These are phyloP conservation scores for Clitopilus passeckerianus DNA, from an alignment of 768 basidiomycete species.

Conservation along the genomic window DNA sequence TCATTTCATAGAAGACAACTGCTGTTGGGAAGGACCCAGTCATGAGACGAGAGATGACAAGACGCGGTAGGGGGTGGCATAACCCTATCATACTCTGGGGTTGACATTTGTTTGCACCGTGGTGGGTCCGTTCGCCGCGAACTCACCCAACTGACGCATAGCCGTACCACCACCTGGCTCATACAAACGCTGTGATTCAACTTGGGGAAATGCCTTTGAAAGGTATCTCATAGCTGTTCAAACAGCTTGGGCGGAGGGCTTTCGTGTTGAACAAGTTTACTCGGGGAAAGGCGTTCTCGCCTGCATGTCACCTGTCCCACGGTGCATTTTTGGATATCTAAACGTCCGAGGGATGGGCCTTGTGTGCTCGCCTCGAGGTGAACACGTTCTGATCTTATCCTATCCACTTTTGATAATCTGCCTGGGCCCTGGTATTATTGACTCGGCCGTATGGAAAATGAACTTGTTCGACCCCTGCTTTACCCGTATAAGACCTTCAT, in stretches of 20 bases:
- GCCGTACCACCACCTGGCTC: not conserved
- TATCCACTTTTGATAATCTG: conserved; percentile 26
- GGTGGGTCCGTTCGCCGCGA: not conserved
- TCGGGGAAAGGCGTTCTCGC: not conserved
- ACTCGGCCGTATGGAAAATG: conserved; percentile 13
- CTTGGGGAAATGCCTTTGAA: conserved; percentile 1
- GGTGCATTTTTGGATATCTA: conserved; percentile 11
- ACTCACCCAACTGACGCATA: not conserved
- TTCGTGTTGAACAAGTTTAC: not conserved
- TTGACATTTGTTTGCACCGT: not conserved
- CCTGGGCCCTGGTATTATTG: conserved; percentile 22
- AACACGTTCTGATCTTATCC: conserved; percentile 47
- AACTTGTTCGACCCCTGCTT: conserved; percentile 13
- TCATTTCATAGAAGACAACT: not conserved
- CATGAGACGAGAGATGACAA: not conserved
- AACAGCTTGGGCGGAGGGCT: not conserved
- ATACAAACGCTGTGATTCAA: not conserved
- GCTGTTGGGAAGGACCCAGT: not conserved
- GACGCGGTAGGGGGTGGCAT: not conserved
- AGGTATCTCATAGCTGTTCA: not conserved
- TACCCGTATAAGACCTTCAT: conserved; percentile 19
- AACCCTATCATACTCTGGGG: not conserved
- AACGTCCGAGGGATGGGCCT: conserved; percentile 9
- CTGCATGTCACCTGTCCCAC: conserved; percentile 9
- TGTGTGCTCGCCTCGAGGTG: conserved; percentile 31